Conservation (phyloP, 2,329 filamentous ascomycete genomes). For the Pseudonectria buxi region DNA sequence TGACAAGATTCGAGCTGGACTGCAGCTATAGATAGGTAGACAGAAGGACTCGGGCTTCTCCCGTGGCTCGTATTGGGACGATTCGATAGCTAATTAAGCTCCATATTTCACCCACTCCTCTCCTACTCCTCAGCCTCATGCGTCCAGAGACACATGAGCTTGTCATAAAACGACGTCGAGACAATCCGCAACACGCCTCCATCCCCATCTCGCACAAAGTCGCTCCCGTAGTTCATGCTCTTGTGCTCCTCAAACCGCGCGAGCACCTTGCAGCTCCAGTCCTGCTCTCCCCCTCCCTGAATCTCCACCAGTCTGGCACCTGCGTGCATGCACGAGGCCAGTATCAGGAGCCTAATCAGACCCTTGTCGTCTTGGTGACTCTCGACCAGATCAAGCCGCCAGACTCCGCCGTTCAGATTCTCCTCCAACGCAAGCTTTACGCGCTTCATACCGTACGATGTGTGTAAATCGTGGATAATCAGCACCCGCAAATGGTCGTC, state of each 20-base stretch:
- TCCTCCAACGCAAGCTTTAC: slow-evolving; percentile 53
- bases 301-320: slow-evolving; percentile 62
- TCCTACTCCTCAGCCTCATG: slow-evolving; percentile 12
- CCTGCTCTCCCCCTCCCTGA: slow-evolving; percentile 26
- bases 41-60: too few species aligned
- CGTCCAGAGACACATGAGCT: slow-evolving; percentile 61
- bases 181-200: slow-evolving; percentile 40
- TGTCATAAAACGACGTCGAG: slow-evolving; percentile 74
- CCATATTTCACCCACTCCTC: too few species aligned
- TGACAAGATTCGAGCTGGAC: too few species aligned
- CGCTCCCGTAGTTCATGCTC: slow-evolving; percentile 93
- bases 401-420: slow-evolving; percentile 75
- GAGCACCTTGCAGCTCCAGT: slow-evolving; percentile 58
- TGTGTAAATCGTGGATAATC: slow-evolving; percentile 36
- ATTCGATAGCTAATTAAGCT: too few species aligned
- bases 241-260: slow-evolving; percentile 75
- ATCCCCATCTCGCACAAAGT: slow-evolving; percentile 44
- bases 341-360: slow-evolving; percentile 38
- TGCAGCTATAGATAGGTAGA: too few species aligned
- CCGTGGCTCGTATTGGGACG: too few species aligned
- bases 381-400: slow-evolving; percentile 65
- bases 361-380: slow-evolving; percentile 18
- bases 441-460: slow-evolving; percentile 34
- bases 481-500: slow-evolving; percentile 76
- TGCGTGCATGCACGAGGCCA: slow-evolving; percentile 92